Evolutionary conservation across 257 asterid species (phyloP).

Genomic region (Salvia rosmarinus): DNA sequence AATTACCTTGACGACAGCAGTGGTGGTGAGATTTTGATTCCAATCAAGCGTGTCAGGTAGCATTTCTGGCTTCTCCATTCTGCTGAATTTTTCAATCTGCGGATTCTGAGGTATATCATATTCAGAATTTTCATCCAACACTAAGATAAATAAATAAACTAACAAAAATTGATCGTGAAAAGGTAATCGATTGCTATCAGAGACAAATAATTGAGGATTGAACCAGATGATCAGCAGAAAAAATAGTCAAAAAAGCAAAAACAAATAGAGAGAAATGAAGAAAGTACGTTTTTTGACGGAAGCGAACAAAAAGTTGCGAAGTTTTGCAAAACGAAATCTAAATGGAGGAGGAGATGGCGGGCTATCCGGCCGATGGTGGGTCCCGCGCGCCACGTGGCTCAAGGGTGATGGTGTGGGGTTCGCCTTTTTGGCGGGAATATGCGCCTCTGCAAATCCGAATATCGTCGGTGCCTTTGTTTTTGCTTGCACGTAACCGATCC

Average conservation of each 20-base stretch:
- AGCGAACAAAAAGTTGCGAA: background rate
- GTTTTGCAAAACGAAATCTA: background rate
- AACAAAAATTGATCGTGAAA: background rate
- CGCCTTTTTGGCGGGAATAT: constrained; percentile 31
- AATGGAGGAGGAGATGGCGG: background rate
- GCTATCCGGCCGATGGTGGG: constrained; percentile 8
- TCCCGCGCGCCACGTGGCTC: constrained; percentile 18
- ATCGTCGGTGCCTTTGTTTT: background rate
- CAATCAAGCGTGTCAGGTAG: constrained; percentile 28
- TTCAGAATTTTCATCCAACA: background rate
- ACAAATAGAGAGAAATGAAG: background rate
- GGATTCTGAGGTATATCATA: background rate
- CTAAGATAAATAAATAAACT: background rate
- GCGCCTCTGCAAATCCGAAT: constrained; percentile 18
- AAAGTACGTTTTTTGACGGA: background rate
- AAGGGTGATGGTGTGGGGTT: background rate
- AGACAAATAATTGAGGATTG: background rate
- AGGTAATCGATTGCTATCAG: no score
- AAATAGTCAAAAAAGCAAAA: background rate
- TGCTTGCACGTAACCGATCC: background rate
- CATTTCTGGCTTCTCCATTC: constrained; percentile 26
- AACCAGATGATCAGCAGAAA: background rate
- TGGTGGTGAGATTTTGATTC: constrained; percentile 8
- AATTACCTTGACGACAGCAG: constrained; percentile 20
- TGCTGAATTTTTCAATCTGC: background rate